A percentile compares a stretch with the other conserved stretches of the same genome.
Conservation (phyloP, 306 rosid species). For the Mimosa pudica region DNA sequence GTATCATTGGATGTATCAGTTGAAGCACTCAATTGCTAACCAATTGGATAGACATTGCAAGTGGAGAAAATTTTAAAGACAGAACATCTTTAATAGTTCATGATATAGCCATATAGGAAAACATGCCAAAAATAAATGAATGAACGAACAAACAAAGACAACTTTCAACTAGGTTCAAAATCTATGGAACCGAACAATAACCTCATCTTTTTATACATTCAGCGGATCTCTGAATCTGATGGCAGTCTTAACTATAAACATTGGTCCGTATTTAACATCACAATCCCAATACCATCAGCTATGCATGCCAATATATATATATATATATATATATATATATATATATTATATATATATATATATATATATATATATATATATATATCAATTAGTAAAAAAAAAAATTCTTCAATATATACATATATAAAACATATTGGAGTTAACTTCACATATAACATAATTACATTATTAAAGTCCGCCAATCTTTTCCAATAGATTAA, state of each 20-base stretch:
- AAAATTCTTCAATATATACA: background rate
- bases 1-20: slow-evolving; percentile 35
- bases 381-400: background rate
- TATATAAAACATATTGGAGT: background rate
- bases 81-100: background rate
- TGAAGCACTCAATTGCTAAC: slow-evolving; percentile 40
- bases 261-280: background rate
- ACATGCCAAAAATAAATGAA: background rate
- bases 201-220: background rate
- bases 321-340: background rate
- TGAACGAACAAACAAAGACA: background rate
- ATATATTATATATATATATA: no score
- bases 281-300: background rate
- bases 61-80: background rate
- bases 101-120: background rate
- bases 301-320: background rate
- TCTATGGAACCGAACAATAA: background rate
- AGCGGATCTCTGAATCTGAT: background rate
- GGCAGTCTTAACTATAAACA: background rate
- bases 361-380: no score
- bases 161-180: background rate
- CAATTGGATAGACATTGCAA: slow-evolving; percentile 19
- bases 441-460: background rate
- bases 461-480: background rate
- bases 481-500: background rate